Evolutionary conservation across 805 yeast genomes (phyloP).

Genomic region (Brettanomyces bruxellensis): DNA sequence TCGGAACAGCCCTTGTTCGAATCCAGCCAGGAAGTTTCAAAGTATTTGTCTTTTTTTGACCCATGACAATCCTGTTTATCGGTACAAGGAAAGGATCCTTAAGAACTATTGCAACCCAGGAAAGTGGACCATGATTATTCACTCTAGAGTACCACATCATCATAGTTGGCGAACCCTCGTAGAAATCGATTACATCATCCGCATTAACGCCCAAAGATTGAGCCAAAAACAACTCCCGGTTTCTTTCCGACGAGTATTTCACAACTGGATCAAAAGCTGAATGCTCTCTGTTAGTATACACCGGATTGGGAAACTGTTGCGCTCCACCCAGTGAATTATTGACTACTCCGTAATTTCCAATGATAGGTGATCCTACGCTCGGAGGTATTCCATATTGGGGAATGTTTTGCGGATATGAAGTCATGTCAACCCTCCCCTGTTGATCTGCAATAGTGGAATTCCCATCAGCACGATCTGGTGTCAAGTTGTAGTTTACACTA

Average conservation of each 20-base stretch:
- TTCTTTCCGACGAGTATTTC: background rate
- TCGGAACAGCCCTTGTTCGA: background rate
- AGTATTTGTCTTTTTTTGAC: slow-evolving; percentile 1
- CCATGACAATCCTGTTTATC: slow-evolving; percentile 24
- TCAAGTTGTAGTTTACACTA: too few relatives aligned
- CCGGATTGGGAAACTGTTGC: too few relatives aligned
- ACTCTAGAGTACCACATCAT: slow-evolving; percentile 31
- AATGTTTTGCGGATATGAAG: too few relatives aligned
- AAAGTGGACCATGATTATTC: slow-evolving; percentile 42
- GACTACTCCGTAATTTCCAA: too few relatives aligned
- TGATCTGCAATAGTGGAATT: too few relatives aligned
- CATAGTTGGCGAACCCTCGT: slow-evolving; percentile 34
- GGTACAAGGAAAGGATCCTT: slow-evolving; percentile 34
- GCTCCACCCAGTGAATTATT: too few relatives aligned
- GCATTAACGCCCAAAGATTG: slow-evolving; percentile 8
- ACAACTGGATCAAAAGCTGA: too few relatives aligned
- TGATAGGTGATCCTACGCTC: too few relatives aligned
- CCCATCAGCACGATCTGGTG: too few relatives aligned
- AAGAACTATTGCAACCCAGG: slow-evolving; percentile 38
- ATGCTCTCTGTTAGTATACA: too few relatives aligned
- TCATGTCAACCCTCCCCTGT: too few relatives aligned
- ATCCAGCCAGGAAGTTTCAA: background rate
- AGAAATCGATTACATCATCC: slow-evolving; percentile 32
- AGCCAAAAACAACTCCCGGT: background rate
- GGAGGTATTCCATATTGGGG: too few relatives aligned